A percentile compares a stretch with the other conserved stretches of the same genome.
These are phyloP conservation scores for Chaetomiaceae sp. DNA, from an alignment of 2,329 filamentous ascomycete species.

Conservation along the genomic window DNA sequence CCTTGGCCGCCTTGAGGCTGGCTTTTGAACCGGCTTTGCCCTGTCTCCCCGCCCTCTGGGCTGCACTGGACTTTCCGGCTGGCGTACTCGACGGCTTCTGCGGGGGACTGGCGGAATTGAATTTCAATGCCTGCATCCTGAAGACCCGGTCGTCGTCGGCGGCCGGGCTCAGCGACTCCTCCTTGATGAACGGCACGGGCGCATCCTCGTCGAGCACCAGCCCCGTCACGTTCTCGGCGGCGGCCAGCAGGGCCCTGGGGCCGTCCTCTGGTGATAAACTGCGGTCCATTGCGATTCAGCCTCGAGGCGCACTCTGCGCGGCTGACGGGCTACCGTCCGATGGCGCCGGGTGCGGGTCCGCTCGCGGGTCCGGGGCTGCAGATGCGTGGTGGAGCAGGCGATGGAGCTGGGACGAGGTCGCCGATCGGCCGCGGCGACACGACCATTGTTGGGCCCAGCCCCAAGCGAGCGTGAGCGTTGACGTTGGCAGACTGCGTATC, in stretches of 20 bases:
- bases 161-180: slow-evolving; percentile 14
- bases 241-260: slow-evolving; percentile 15
- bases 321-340: background rate
- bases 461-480: background rate
- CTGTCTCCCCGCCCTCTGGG: background rate
- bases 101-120: slow-evolving; percentile 4
- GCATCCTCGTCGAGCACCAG: slow-evolving; percentile 16
- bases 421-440: slow-evolving; percentile 13
- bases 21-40: background rate
- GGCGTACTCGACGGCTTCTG: background rate
- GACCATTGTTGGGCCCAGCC: slow-evolving; percentile 13
- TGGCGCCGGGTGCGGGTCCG: slow-evolving; percentile 5
- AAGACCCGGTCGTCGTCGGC: slow-evolving; percentile 2
- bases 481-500: background rate
- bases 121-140: slow-evolving; percentile 5
- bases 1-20: slow-evolving; percentile 7
- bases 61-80: background rate
- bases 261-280: slow-evolving; percentile 9
- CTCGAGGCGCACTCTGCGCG: background rate
- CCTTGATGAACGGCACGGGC: slow-evolving; percentile 13
- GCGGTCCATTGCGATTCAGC: slow-evolving; percentile 1
- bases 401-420: slow-evolving; percentile 8
- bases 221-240: slow-evolving; percentile 17
- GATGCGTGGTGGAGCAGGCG: slow-evolving; percentile 7
- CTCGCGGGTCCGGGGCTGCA: background rate